phyloP scores from a whole-genome alignment of 768 basidiomycete species.

The Tubosaeta sp. region DNA sequence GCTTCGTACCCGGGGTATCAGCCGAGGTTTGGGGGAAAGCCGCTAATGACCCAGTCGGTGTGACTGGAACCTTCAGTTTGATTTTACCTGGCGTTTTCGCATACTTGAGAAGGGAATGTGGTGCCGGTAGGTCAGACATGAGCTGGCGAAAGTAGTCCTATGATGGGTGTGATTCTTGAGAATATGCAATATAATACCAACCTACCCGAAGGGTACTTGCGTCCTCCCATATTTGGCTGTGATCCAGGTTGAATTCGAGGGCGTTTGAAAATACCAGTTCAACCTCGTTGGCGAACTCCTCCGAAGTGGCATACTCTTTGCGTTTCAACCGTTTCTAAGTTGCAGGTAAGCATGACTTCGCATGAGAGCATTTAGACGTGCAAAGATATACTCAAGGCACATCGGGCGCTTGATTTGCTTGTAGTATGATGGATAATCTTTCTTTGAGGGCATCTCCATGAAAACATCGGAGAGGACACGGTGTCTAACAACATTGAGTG shows the following conservation, averaged over 20 bases:
- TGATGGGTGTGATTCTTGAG: conserved; percentile 7
- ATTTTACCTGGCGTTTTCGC: conserved; percentile 58
- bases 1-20: conserved; percentile 14
- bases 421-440: conserved; percentile 77
- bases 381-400: conserved; percentile 73
- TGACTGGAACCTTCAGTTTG: conserved; percentile 60
- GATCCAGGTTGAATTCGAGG: conserved; percentile 81
- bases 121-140: conserved; percentile 74
- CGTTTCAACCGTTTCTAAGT: conserved; percentile 73
- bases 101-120: conserved; percentile 62
- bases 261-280: conserved; percentile 91
- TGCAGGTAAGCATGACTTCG: not conserved
- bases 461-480: conserved; percentile 68
- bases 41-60: conserved; percentile 21
- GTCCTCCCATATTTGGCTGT: conserved; percentile 79
- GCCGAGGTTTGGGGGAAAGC: conserved; percentile 7
- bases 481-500: conserved; percentile 41
- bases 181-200: conserved; percentile 7
- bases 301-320: conserved; percentile 65
- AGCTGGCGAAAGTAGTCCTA: conserved; percentile 72
- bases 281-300: conserved; percentile 80
- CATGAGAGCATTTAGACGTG: conserved; percentile 36
- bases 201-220: conserved; percentile 62
- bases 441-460: conserved; percentile 79
- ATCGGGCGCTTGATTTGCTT: conserved; percentile 74